Base-by-base conservation (phyloP, 1,139 yeast species). In the Pichia sp. region DNA sequence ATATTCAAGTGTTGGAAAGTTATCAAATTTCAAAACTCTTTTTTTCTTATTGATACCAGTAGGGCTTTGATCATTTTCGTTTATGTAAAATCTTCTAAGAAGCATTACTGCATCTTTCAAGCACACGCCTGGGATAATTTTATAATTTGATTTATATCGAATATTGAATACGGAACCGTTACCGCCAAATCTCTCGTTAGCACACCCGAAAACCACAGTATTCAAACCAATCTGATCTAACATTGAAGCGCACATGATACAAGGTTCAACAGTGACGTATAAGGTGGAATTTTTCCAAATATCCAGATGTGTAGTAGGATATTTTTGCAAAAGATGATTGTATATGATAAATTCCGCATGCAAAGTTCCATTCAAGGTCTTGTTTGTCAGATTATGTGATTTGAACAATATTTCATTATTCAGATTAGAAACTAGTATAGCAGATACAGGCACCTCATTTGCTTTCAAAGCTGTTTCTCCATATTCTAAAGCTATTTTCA, bases 241-340 rank as follows among this genome's bases (percentile, higher is more conserved):
- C 3, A 95, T 92, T 31, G 95, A 81, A 0, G 97, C 97, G 67
- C 99, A 92, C 99, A 92, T 92, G 9, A 94, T 83, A 62, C 99
- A 92, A 0, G 99, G 99, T 62, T 92, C 99, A 1, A 92, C 97
- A 0, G 97, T 87, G 28, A 92, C 99, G 62, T 88, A 92, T 26
- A 92, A 68, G 33, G 79, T 79, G 23, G 77, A 61, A 53, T 74
- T 70, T 43, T 65, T 56, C 64, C 87, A 67, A 11, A 79, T 54
- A 10, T 55, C 48, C 31, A 56, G 28, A 61, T 53, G 60, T 0
- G 44, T 47, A 0, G 52, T 47, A 2, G 57, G 55, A 28, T 45
- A 48, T 31, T 47, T 59, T 11, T 44, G 50, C 37, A 77, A 59
- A 2, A 85, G 72, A 38, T 67, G 61, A 45, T 81, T 83, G 7